phyloP scores from a whole-genome alignment of 1,284 basidiomycete genomes.

The Rugosomyces carneus region DNA sequence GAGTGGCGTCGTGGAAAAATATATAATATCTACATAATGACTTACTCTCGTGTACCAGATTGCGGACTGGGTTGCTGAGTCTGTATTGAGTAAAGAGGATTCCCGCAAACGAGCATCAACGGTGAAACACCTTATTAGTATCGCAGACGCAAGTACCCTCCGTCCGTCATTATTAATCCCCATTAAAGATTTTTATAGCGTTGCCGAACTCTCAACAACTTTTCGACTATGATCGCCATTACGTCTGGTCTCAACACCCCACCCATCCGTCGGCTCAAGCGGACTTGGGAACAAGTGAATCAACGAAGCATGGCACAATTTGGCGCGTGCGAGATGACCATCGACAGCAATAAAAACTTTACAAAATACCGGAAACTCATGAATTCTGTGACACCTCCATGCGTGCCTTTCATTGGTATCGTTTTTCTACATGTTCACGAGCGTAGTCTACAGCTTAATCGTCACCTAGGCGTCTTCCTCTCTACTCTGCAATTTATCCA shows the following conservation, averaged over 20 bases:
- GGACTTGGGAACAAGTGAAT: constrained; percentile 92
- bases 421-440: constrained; percentile 16
- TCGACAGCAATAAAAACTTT: constrained; percentile 92
- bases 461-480: constrained; percentile 78
- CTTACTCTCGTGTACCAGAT: constrained; percentile 42
- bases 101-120: constrained; percentile 75
- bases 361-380: constrained; percentile 86
- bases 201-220: constrained; percentile 89
- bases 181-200: constrained; percentile 46
- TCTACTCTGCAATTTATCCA: constrained; percentile 96
- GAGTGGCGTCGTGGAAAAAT: constrained; percentile 18
- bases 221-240: constrained; percentile 93
- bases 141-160: constrained; percentile 81
- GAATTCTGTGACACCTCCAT: constrained; percentile 84
- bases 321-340: constrained; percentile 70
- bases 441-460: not conserved
- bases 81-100: constrained; percentile 82
- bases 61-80: constrained; percentile 93
- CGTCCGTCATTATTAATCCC: not conserved
- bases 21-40: not conserved
- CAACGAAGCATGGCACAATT: constrained; percentile 67
- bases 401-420: constrained; percentile 94
- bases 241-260: constrained; percentile 94
- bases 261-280: constrained; percentile 86
- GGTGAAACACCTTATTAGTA: constrained; percentile 89